Conservation (phyloP, 2,329 filamentous ascomycete genomes). For the Nemania sp. region DNA sequence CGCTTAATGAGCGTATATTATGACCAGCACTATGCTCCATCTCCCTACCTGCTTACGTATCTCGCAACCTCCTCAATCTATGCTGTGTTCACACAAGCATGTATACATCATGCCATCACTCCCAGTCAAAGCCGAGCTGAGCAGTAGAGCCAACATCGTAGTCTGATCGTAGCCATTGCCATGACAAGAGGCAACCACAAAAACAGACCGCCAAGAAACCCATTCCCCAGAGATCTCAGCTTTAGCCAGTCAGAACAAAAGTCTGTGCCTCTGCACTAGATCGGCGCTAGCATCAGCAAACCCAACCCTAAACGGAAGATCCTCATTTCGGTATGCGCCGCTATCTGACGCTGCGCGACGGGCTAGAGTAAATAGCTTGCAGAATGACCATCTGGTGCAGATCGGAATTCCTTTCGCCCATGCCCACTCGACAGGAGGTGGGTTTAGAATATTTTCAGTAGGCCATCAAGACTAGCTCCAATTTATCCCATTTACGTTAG, state of each 20-base stretch:
- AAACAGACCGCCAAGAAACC: conserved; percentile 17
- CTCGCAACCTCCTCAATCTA: neutral
- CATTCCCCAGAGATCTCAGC: neutral
- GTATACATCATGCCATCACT: neutral
- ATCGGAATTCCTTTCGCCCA: conserved; percentile 8
- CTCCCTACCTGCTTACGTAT: neutral
- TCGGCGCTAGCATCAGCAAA: conserved; percentile 34
- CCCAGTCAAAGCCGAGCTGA: conserved; percentile 2
- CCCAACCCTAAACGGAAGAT: conserved; percentile 19
- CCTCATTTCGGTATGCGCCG: conserved; percentile 24
- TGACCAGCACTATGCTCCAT: neutral
- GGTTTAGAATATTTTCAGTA: too few species aligned
- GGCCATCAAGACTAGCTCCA: too few species aligned
- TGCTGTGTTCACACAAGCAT: neutral
- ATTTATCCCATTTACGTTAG: too few species aligned
- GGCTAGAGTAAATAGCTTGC: conserved; percentile 2
- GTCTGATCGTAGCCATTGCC: too few species aligned
- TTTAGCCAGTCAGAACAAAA: neutral
- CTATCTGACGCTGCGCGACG: neutral
- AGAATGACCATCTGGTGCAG: neutral
- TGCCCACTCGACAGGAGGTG: neutral
- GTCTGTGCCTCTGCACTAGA: conserved; percentile 12
- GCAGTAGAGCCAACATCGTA: neutral
- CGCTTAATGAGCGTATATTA: neutral
- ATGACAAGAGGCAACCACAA: neutral